phyloP scores from a whole-genome alignment of 768 basidiomycete species.

The Asterophora parasitica region DNA sequence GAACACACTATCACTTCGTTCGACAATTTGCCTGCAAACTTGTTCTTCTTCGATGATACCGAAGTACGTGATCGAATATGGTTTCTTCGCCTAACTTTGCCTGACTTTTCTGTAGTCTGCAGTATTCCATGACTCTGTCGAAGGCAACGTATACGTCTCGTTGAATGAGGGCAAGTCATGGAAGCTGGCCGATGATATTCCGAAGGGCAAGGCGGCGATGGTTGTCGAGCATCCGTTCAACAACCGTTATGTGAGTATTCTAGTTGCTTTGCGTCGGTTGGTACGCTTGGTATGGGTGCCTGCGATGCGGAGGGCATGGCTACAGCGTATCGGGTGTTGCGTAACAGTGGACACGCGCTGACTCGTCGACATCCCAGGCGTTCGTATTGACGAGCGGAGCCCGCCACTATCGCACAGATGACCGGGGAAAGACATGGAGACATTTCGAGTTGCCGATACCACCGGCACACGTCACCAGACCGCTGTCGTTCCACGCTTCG shows the following conservation, averaged over 20 bases:
- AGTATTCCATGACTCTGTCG: conserved; percentile 75
- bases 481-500: conserved; percentile 85
- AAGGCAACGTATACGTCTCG: conserved; percentile 72
- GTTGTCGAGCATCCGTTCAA: conserved; percentile 87
- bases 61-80: conserved; percentile 46
- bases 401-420: conserved; percentile 83
- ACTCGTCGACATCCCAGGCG: conserved; percentile 45
- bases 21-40: conserved; percentile 62
- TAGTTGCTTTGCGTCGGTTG: not conserved
- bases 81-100: not conserved
- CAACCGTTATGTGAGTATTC: conserved; percentile 56
- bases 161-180: conserved; percentile 81
- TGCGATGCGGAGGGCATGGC: too few species aligned
- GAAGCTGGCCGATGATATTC: conserved; percentile 47
- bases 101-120: conserved; percentile 35
- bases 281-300: too few species aligned
- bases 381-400: conserved; percentile 76
- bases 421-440: conserved; percentile 87
- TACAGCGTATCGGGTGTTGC: too few species aligned
- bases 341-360: too few species aligned
- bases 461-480: conserved; percentile 54
- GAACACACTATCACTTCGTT: conserved; percentile 50
- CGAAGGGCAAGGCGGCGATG: conserved; percentile 54
- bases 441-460: conserved; percentile 63
- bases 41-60: conserved; percentile 94